Evolutionary conservation across 2,329 filamentous ascomycete genomes (phyloP), one percentile per base, ranked within the genome.

Genomic region (Diaporthe eres): DNA sequence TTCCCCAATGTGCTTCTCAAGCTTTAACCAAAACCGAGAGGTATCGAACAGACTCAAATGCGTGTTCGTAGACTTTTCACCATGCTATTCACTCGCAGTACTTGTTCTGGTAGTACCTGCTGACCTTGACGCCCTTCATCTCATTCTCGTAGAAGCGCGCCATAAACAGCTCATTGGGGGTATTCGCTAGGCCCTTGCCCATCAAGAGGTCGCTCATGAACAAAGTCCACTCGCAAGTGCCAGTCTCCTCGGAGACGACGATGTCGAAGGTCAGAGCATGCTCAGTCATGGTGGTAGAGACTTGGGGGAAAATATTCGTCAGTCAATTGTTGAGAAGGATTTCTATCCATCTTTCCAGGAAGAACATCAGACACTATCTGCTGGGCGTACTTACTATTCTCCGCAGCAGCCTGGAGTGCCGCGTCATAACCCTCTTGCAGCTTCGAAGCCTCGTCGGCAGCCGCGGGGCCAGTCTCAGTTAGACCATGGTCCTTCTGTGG

Each of bases 151-250:
- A 72, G 44, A 72, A 65, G 39, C 34, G 37, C 12, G 49, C 57
- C 4, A 34, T 65, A 3, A 72, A 60, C 34, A 72, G 34, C 15
- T 65, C 37, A 1, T 31, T 37, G 28, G 31, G 22, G 5, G 15
- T 31, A 19, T 25, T 19, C 17, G 28, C 58, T 25, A 57, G 28
- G 15, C 67, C 67, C 4, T 61, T n/a, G 31, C 44, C 37, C 8
- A 63, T 57, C n/a, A 47, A 19, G 44, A 55, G n/a, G n/a, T 47
- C 74, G 22, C 44, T 42, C 67, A 75, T 65, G 67, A 31, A 53
- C 67, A 72, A 17, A 5, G 34, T 55, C 74, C 67, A 75, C 15
- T 65, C 34, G 37, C 22, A 25, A 22, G 12, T 17, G 37, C 37
- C 67, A 22, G n/a, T 53, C n/a, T 61, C 37, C 34, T 44, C 12